Conservation (phyloP, 371 early-diverging fungal species). For the Circinella minor region DNA sequence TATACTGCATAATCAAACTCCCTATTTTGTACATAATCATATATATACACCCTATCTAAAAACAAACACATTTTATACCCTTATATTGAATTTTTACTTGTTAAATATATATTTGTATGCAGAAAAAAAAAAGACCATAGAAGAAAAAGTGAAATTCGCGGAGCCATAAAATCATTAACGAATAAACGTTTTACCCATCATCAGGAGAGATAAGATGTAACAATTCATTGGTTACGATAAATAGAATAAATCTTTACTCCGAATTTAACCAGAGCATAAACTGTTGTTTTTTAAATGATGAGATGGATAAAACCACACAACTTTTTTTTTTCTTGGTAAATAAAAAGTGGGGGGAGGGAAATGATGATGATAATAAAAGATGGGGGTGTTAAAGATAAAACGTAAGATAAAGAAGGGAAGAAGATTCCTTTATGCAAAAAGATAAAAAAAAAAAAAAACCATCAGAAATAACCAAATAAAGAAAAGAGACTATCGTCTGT, state of each 20-base stretch:
- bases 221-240: not conserved
- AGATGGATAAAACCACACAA: not conserved
- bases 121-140: no score
- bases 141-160: no score
- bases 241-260: not conserved
- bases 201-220: not conserved
- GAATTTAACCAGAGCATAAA: constrained; percentile 1
- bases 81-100: no score
- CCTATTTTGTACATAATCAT: not conserved
- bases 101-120: no score
- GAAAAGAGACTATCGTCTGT: not conserved
- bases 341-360: no score
- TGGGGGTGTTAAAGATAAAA: not conserved
- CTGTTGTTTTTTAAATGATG: not conserved
- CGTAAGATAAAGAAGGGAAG: no score
- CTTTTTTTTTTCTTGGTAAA: not conserved
- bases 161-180: not conserved
- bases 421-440: no score
- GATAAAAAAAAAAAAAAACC: no score
- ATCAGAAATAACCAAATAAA: not conserved
- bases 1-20: not conserved
- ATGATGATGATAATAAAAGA: not conserved
- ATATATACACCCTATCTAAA: no score
- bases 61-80: not conserved
- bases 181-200: not conserved